Evolutionary conservation across 768 basidiomycete genomes (phyloP).

Genomic region (Ephemerocybe angulata): DNA sequence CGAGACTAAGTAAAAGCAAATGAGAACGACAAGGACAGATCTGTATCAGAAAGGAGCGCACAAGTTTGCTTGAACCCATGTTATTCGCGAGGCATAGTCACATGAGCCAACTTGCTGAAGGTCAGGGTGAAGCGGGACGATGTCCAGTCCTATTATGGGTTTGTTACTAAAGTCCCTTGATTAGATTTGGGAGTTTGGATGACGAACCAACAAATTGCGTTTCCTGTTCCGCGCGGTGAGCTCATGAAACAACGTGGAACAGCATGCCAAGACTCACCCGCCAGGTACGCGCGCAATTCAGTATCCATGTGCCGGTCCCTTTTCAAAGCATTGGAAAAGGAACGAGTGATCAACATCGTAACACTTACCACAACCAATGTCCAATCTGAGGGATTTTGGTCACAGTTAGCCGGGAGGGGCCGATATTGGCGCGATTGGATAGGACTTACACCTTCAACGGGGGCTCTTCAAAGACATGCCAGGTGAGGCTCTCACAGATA

Average conservation of each 20-base stretch:
- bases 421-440: conserved; percentile 8
- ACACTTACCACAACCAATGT: conserved; percentile 67
- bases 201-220: conserved; percentile 60
- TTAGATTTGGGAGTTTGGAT: neutral
- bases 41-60: conserved; percentile 28
- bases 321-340: conserved; percentile 1
- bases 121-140: conserved; percentile 71
- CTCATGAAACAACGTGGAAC: conserved; percentile 2
- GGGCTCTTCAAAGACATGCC: conserved; percentile 58
- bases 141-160: conserved; percentile 50
- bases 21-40: neutral
- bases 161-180: neutral
- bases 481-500: conserved; percentile 56
- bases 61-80: conserved; percentile 75
- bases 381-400: conserved; percentile 41
- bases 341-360: neutral
- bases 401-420: neutral
- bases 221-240: conserved; percentile 31
- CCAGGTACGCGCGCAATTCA: conserved; percentile 63
- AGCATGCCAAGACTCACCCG: conserved; percentile 38
- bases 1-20: conserved; percentile 56
- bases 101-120: conserved; percentile 54
- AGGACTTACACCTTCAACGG: conserved; percentile 58
- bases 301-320: conserved; percentile 75
- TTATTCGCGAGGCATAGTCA: conserved; percentile 57